Base-by-base conservation (phyloP, 2,329 filamentous ascomycete species). In the Calonectria ilicicola region DNA sequence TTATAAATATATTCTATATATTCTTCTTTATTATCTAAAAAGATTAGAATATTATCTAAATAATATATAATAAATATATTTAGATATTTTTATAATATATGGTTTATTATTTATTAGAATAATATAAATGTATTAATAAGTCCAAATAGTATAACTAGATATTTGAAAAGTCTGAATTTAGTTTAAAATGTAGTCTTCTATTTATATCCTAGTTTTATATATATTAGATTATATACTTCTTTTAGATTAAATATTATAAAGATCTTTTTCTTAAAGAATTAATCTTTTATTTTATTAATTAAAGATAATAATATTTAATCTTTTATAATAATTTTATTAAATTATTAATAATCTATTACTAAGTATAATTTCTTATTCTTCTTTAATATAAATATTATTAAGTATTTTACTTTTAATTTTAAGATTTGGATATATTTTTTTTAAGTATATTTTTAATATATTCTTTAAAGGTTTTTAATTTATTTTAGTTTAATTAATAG, bases 131-230 rank as follows among this genome's bases (percentile, higher is more conserved):
- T 86, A 67, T n/a, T n/a, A n/a, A n/a, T n/a, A n/a, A n/a, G n/a
- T n/a, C n/a, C n/a, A n/a, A n/a, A n/a, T n/a, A n/a, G n/a, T n/a
- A n/a, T n/a, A n/a, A n/a, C n/a, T n/a, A n/a, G n/a, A n/a, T n/a
- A n/a, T n/a, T n/a, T n/a, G 72, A 75, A 85, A 14, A 77, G 67
- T 56, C 79, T 75, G 73, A 80, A 84, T 32, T 78, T 64, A 2
- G 75, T 84, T 26, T 72, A 35, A 68, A 85, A 86, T 0, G 77
- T 77, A n/a, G 75, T 84, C 66, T 82, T 84, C 77, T 74, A 84
- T 74, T 85, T 76, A 62, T 85, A 66, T 14, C 80, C 78, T 77
- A 76, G 32, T 26, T 72, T 75, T 23, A 86, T 84, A 12, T 74
- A 32, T 2, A 85, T 80, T 2, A 76, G 49, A 51, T 85, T 79